Evolutionary conservation across 2,329 filamentous ascomycete species (phyloP).

Genomic region (Colletotrichum spaethianum): DNA sequence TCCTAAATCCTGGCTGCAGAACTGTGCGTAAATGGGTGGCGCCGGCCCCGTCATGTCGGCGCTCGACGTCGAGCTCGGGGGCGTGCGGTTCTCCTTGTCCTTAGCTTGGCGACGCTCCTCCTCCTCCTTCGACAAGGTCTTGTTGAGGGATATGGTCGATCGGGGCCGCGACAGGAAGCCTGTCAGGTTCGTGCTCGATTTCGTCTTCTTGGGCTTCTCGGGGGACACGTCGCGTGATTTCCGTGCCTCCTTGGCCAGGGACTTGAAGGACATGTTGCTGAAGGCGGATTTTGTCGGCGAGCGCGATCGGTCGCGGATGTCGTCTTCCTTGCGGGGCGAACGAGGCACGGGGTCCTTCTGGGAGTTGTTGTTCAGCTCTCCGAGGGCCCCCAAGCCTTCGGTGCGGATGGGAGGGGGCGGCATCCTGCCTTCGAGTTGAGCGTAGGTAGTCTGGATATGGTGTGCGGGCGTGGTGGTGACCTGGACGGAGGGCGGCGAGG

Average conservation of each 20-base stretch:
- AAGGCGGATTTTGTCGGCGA: conserved; percentile 62
- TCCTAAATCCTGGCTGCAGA: conserved; percentile 61
- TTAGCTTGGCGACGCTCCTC: conserved; percentile 66
- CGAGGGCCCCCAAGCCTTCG: conserved; percentile 59
- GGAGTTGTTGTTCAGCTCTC: conserved; percentile 69
- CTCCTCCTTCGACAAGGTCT: conserved; percentile 63
- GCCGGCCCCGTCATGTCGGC: conserved; percentile 54
- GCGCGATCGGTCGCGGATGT: conserved; percentile 50
- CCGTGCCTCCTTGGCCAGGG: conserved; percentile 55
- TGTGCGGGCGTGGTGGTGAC: conserved; percentile 40
- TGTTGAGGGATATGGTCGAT: conserved; percentile 77
- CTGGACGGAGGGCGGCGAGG: conserved; percentile 45
- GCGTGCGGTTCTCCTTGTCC: conserved; percentile 88
- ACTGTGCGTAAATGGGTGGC: conserved; percentile 87
- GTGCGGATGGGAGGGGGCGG: conserved; percentile 53
- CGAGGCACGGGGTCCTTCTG: conserved; percentile 57
- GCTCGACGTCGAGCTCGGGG: conserved; percentile 62
- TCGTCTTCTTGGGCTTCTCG: conserved; percentile 81
- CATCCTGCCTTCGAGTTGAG: conserved; percentile 41
- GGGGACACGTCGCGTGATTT: conserved; percentile 64
- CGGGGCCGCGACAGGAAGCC: conserved; percentile 82
- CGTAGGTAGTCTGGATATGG: conserved; percentile 36
- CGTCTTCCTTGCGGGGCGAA: conserved; percentile 56
- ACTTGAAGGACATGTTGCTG: conserved; percentile 61
- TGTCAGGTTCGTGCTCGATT: conserved; percentile 87